Evolutionary conservation across 1,284 basidiomycete genomes (phyloP), one percentile per base, ranked within the genome.

Genomic region (Rhodofomes roseus): DNA sequence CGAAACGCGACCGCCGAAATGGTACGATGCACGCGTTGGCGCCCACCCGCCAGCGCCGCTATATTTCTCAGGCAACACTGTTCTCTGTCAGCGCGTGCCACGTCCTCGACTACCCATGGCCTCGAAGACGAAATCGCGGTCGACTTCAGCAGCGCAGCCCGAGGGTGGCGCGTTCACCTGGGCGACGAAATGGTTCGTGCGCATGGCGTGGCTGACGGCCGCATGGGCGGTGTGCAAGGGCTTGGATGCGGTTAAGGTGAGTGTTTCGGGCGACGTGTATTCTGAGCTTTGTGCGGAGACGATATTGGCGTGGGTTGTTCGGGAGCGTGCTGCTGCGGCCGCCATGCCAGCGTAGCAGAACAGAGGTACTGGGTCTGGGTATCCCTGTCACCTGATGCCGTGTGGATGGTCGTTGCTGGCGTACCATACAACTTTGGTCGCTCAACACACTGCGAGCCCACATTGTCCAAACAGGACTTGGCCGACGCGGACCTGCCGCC

Each of bases 121-220:
- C 18, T 25, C 44, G 23, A 60, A 48, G 25, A 22, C 43, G 18
- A 59, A 56, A 23, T 22, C 46, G 36, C n/a, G 25, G n/a, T n/a
- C n/a, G n/a, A n/a, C n/a, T n/a, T n/a, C n/a, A 23, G 55, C 23
- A 22, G 23, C 51, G 39, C 40, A 55, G 25, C 37, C 23, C n/a
- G 37, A 27, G 8, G 18, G 29, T 9, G 27, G 39, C 14, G 54
- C n/a, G 22, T 12, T n/a, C 11, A 20, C 23, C 8, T 55, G 36
- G 55, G 50, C 69, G 29, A 71, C 60, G 54, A 84, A 76, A 68
- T 88, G 86, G 87, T 66, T 71, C 2, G 68, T 72, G 29, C 78
- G 83, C 23, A 65, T 79, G 8, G 70, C 71, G 1, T 43, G 79
- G 8, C 36, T 67, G n/a, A 59, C 66, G 14, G 60, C 84, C 9